phyloP scores from a whole-genome alignment of 495 filamentous ascomycete species.

The Staphylotrichum tortipilum region DNA sequence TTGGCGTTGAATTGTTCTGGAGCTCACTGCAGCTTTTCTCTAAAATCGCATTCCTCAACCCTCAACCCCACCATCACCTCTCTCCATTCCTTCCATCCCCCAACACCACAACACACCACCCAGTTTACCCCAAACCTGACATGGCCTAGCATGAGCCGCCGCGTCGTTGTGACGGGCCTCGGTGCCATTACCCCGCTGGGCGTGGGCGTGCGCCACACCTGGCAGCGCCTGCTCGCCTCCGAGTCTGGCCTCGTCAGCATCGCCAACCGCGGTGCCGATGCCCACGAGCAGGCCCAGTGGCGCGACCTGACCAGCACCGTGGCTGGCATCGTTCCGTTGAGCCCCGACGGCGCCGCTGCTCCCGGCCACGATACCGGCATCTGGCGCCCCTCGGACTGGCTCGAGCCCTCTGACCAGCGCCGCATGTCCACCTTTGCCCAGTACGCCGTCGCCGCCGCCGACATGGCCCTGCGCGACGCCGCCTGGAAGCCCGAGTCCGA shows the following conservation, averaged over 20 bases:
- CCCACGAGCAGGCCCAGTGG: conserved; percentile 38
- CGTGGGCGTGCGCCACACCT: conserved; percentile 68
- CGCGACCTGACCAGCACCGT: conserved; percentile 69
- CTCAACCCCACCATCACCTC: background rate
- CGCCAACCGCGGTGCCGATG: conserved; percentile 39
- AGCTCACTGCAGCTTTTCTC: no score
- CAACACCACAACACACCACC: background rate
- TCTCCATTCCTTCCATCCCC: background rate
- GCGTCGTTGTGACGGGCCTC: conserved; percentile 90
- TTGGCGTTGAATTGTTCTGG: no score
- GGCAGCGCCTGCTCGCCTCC: conserved; percentile 70
- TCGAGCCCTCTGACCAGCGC: conserved; percentile 60
- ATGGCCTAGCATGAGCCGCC: conserved; percentile 58
- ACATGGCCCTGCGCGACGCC: conserved; percentile 81
- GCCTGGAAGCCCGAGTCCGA: conserved; percentile 64
- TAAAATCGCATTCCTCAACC: background rate
- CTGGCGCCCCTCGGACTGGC: conserved; percentile 74
- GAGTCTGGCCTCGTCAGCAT: conserved; percentile 73
- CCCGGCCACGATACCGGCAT: conserved; percentile 15
- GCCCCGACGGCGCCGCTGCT: no score
- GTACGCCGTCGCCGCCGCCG: conserved; percentile 78
- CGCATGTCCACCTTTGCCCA: conserved; percentile 88
- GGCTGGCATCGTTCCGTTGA: conserved; percentile 60
- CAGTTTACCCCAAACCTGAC: background rate
- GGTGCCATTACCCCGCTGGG: conserved; percentile 88